Evolutionary conservation across 176 grass and related monocot species (phyloP), one percentile per base, ranked within the genome.

Genomic region (Pharus latifolius): DNA sequence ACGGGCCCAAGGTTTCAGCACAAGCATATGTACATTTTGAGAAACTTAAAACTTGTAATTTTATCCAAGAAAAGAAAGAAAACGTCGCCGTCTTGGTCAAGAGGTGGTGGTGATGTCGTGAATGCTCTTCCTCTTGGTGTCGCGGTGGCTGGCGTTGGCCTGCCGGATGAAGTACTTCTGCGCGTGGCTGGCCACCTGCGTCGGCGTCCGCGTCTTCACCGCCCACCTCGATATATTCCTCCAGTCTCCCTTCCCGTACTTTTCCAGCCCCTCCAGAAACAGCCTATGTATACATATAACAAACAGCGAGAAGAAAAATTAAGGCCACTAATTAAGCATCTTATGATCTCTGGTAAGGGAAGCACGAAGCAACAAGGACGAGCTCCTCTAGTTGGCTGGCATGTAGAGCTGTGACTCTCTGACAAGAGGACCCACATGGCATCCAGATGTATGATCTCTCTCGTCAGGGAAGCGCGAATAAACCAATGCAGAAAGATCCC

Each of bases 161-260:
- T 85, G 94, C 12, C 89, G 75, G 66, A 83, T 85, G 74, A 90
- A 98, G 69, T 81, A 98, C 67, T 98, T 98, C 81, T 98, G 94
- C 24, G 94, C 94, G 76, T 98, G 94, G 83, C 94, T 98, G 10
- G 93, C 93, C 14, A 97, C 93, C 83, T 97, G 89, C 55, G 89
- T 92, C 26, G 93, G 89, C 63, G 93, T 97, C 60, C 94, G 44
- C 25, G 84, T 83, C 76, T 83, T 77, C 63, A 98, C 94, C 51
- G 87, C 27, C 89, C 91, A 93, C 7, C 89, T 58, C 55, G 94
- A 98, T 60, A 98, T 98, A 83, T 93, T 98, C 60, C 89, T 57
- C 94, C 94, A 98, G 72, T 98, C 89, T 10, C 94, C 94, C 19
- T 83, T 86, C 31, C 89, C 94, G 69, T 90, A 98, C 78, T 67